Evolutionary conservation across 2,329 filamentous ascomycete genomes (phyloP).

Genomic region (Colletotrichum gigasporum): DNA sequence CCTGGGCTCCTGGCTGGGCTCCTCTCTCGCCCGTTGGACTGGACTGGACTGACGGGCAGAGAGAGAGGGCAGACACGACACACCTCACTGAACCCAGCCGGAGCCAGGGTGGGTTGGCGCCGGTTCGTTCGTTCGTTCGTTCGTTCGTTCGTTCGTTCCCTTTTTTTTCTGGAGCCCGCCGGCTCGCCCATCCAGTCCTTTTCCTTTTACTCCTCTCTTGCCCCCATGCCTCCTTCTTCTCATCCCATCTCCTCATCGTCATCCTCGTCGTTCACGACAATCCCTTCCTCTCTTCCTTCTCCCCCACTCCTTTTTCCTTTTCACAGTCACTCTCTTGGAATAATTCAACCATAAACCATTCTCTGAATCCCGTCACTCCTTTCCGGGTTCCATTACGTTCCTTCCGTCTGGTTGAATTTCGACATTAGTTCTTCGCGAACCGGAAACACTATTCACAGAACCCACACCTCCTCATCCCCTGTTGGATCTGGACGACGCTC

Average conservation of each 20-base stretch:
- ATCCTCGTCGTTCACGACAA: conserved; percentile 44
- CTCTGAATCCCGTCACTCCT: conserved; percentile 61
- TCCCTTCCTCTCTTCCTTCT: conserved; percentile 48
- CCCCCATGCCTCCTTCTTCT: conserved; percentile 44
- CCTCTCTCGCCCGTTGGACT: conserved; percentile 7
- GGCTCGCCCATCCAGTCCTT: conserved; percentile 36
- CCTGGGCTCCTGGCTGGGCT: conserved; percentile 9
- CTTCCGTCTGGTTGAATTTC: conserved; percentile 41
- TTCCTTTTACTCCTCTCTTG: conserved; percentile 38
- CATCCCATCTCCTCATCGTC: conserved; percentile 45
- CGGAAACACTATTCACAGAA: conserved; percentile 30
- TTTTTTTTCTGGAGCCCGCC: conserved; percentile 26
- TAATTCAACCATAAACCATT: conserved; percentile 45
- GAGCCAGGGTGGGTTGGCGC: conserved; percentile 25
- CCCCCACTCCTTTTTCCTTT: conserved; percentile 49
- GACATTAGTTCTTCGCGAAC: conserved; percentile 33
- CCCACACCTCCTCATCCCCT: conserved; percentile 32
- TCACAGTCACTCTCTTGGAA: conserved; percentile 62
- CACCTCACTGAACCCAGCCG: background rate
- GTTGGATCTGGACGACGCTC: conserved; percentile 37
- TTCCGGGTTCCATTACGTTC: conserved; percentile 58
- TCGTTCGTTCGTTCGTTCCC: conserved; percentile 22
- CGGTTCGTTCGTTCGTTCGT: conserved; percentile 27
- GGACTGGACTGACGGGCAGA: conserved; percentile 6
- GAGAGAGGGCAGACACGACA: background rate